These are phyloP conservation scores for Daldinia sp. DNA, from an alignment of 2,329 filamentous ascomycete genomes.

Conservation along the genomic window DNA sequence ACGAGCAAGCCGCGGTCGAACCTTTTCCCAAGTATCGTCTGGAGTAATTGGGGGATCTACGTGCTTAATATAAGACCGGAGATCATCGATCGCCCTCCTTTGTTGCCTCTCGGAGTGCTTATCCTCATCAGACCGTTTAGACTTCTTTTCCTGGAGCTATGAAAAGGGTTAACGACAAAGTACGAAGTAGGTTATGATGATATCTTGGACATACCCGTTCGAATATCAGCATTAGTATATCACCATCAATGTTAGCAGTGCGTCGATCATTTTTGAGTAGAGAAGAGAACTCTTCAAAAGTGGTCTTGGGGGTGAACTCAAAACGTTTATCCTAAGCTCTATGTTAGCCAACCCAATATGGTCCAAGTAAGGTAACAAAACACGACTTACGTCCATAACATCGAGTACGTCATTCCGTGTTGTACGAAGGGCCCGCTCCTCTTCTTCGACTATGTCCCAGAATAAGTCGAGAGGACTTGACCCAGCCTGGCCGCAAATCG, in stretches of 20 bases:
- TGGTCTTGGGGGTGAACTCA: slow-evolving; percentile 86
- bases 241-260: slow-evolving; percentile 85
- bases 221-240: slow-evolving; percentile 82
- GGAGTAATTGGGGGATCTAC: slow-evolving; percentile 82
- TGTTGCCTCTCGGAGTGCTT: slow-evolving; percentile 86
- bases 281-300: slow-evolving; percentile 85
- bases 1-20: slow-evolving; percentile 80
- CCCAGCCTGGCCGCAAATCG: slow-evolving; percentile 83
- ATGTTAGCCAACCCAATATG: slow-evolving; percentile 49
- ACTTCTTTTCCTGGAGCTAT: slow-evolving; percentile 83
- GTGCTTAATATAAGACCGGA: slow-evolving; percentile 88
- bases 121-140: slow-evolving; percentile 78
- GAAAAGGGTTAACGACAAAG: slow-evolving; percentile 37
- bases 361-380: background rate
- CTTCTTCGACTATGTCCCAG: slow-evolving; percentile 94
- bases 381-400: slow-evolving; percentile 78
- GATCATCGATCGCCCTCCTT: slow-evolving; percentile 81
- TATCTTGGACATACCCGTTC: slow-evolving; percentile 67
- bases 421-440: slow-evolving; percentile 84
- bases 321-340: slow-evolving; percentile 79
- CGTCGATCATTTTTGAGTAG: slow-evolving; percentile 86
- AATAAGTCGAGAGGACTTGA: slow-evolving; percentile 91
- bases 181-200: background rate
- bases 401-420: slow-evolving; percentile 86
- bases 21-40: slow-evolving; percentile 87